Conservation (phyloP, 495 filamentous ascomycete species). For the Podospora appendiculata region DNA sequence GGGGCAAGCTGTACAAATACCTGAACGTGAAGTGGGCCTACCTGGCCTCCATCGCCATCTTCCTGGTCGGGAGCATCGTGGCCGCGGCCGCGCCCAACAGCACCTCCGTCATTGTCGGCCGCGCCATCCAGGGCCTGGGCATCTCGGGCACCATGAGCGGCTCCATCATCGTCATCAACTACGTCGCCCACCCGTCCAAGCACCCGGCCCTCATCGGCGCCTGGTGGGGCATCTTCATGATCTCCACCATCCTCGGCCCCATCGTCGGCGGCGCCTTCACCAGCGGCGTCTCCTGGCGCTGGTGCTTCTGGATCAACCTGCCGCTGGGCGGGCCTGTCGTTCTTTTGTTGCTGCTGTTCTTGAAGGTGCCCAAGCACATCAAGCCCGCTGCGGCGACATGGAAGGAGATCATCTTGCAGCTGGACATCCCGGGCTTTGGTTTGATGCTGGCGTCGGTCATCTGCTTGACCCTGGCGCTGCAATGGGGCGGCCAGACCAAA, state of each 20-base stretch:
- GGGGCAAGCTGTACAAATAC: slow-evolving; percentile 40
- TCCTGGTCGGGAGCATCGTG: slow-evolving; percentile 40
- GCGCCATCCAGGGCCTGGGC: slow-evolving; percentile 43
- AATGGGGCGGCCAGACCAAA: slow-evolving; percentile 39
- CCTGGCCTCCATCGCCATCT: slow-evolving; percentile 30
- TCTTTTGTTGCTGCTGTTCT: slow-evolving; percentile 37
- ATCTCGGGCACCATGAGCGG: slow-evolving; percentile 38
- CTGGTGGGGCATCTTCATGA: slow-evolving; percentile 28
- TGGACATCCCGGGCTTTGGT: slow-evolving; percentile 21
- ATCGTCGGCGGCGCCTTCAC: slow-evolving; percentile 55
- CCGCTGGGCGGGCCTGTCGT: slow-evolving; percentile 51
- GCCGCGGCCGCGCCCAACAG: slow-evolving; percentile 46
- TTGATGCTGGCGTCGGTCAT: slow-evolving; percentile 38
- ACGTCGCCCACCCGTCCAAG: slow-evolving; percentile 30
- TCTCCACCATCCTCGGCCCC: slow-evolving; percentile 36
- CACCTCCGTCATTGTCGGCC: slow-evolving; percentile 44
- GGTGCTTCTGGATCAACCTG: slow-evolving; percentile 62
- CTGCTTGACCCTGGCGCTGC: slow-evolving; percentile 37
- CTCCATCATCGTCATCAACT: slow-evolving; percentile 38
- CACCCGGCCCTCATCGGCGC: slow-evolving; percentile 29
- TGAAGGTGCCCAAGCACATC: slow-evolving; percentile 34
- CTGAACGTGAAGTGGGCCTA: slow-evolving; percentile 39
- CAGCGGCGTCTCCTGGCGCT: slow-evolving; percentile 55
- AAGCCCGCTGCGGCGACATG: slow-evolving; percentile 15
- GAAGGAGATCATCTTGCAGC: slow-evolving; percentile 30